A percentile compares a stretch with the other conserved stretches of the same genome.
Evolutionary conservation across 1,139 yeast genomes (phyloP).

Genomic region (Debaryomyces robertsiae): DNA sequence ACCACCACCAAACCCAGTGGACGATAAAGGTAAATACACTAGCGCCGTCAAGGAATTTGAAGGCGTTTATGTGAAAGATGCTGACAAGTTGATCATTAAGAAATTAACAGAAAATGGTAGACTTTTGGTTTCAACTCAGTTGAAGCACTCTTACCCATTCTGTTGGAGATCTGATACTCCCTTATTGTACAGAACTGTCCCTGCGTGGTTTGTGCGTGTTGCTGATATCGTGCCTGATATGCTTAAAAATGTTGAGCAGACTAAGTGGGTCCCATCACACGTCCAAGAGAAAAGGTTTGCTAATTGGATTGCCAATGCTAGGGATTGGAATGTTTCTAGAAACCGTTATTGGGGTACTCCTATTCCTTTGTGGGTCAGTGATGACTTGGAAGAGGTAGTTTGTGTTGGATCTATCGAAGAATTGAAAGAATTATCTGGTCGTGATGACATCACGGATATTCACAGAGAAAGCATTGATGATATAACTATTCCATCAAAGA

Average conservation of each 20-base stretch:
- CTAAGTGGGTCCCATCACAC: slow-evolving; percentile 92
- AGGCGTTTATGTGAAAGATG: slow-evolving; percentile 92
- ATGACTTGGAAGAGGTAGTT: slow-evolving; percentile 87
- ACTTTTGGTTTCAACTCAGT: slow-evolving; percentile 74
- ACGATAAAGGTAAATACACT: slow-evolving; percentile 87
- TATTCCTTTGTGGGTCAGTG: slow-evolving; percentile 95
- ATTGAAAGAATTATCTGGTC: slow-evolving; percentile 82
- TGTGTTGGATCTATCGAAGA: slow-evolving; percentile 92
- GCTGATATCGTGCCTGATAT: slow-evolving; percentile 84
- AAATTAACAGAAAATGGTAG: slow-evolving; percentile 76
- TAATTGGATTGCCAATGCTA: slow-evolving; percentile 97
- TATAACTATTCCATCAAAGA: slow-evolving; percentile 89
- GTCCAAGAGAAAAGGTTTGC: slow-evolving; percentile 94
- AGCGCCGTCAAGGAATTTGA: slow-evolving; percentile 69
- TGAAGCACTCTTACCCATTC: slow-evolving; percentile 96
- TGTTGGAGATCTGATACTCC: slow-evolving; percentile 99
- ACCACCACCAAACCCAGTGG: slow-evolving; percentile 90
- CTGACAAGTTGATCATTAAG: slow-evolving; percentile 89
- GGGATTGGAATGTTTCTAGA: slow-evolving; percentile 98
- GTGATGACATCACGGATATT: slow-evolving; percentile 75
- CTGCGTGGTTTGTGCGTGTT: slow-evolving; percentile 97
- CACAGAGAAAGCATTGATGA: slow-evolving; percentile 93
- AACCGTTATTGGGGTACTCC: slow-evolving; percentile 99
- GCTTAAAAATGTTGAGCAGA: slow-evolving; percentile 80
- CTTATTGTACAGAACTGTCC: slow-evolving; percentile 90